Percentiles rank a stretch among this genome's conserved stretches.
Evolutionary conservation across 306 rosid species (phyloP).

Genomic region (Medicago truncatula): MtrunA17r5.0-ANR NC_053043.1:33537501-33538000

Average conservation of each 20-base stretch:
- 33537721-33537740: neutral
- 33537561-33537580: neutral
- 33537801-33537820: neutral
- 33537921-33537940: slow-evolving; percentile 62
- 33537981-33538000: slow-evolving; percentile 21
- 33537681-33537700: neutral
- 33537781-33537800: neutral
- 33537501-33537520: neutral
- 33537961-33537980: slow-evolving; percentile 22
- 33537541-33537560: slow-evolving; percentile 17
- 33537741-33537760: too few relatives aligned
- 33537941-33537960: slow-evolving; percentile 34
- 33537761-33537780: slow-evolving; percentile 5
- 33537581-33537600: neutral
- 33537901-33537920: slow-evolving; percentile 90
- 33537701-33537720: slow-evolving; percentile 9
- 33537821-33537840: neutral
- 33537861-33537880: slow-evolving; percentile 82
- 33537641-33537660: neutral
- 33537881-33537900: slow-evolving; percentile 98
- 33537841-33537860: slow-evolving; percentile 72
- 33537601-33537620: slow-evolving; percentile 3
- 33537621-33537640: neutral
- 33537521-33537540: neutral
- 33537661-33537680: neutral